A percentile compares a stretch with the other conserved stretches of the same genome.
phyloP scores from a whole-genome alignment of 352 stramenopile genomes.

The Albugo candida region DNA sequence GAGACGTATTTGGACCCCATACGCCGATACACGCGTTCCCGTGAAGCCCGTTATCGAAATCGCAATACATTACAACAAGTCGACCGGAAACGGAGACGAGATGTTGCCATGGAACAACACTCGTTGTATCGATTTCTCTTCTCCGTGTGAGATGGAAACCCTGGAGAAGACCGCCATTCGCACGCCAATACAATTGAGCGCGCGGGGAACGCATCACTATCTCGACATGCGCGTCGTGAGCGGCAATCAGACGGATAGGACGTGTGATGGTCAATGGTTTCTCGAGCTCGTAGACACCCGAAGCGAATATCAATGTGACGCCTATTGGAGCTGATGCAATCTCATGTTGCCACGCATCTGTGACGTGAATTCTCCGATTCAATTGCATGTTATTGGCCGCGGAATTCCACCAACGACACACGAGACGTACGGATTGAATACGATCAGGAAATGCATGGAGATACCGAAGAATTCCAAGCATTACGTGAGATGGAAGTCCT shows the following conservation, averaged over 20 bases:
- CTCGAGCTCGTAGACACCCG: slow-evolving; percentile 39
- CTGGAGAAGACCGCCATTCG: slow-evolving; percentile 32
- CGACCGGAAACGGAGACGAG: slow-evolving; percentile 22
- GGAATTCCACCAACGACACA: slow-evolving; percentile 32
- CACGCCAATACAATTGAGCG: slow-evolving; percentile 34
- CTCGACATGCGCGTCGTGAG: slow-evolving; percentile 38
- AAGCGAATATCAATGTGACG: slow-evolving; percentile 40
- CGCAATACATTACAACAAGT: slow-evolving; percentile 36
- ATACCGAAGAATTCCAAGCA: slow-evolving; percentile 77
- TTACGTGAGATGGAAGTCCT: slow-evolving; percentile 44
- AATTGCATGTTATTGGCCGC: slow-evolving; percentile 21
- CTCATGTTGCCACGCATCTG: slow-evolving; percentile 6
- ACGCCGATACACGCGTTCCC: slow-evolving; percentile 49
- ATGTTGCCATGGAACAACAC: slow-evolving; percentile 23
- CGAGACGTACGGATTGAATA: slow-evolving; percentile 16
- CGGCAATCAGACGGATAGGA: slow-evolving; percentile 24
- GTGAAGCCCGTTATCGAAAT: slow-evolving; percentile 38
- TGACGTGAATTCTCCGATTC: slow-evolving; percentile 26
- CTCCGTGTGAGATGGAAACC: slow-evolving; percentile 40
- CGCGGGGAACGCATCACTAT: slow-evolving; percentile 30
- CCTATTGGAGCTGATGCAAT: slow-evolving; percentile 14
- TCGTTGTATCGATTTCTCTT: slow-evolving; percentile 6
- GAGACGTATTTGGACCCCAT: slow-evolving; percentile 12
- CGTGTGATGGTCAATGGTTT: slow-evolving; percentile 24
- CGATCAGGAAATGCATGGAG: slow-evolving; percentile 46